These are phyloP conservation scores for Suhomyces vadensis DNA, from an alignment of 805 yeast genomes.

Conservation along the genomic window DNA sequence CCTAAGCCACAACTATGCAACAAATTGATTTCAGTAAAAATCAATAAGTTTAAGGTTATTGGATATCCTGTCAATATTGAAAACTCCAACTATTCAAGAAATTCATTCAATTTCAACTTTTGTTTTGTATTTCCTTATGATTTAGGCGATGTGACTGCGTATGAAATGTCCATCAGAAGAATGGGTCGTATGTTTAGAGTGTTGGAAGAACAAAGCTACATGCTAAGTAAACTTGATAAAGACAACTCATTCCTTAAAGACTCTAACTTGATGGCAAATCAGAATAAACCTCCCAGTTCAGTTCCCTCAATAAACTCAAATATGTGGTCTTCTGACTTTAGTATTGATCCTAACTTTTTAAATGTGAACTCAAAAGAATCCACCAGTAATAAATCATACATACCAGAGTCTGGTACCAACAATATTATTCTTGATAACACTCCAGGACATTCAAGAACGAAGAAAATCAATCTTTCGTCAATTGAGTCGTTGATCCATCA, in stretches of 20 bases:
- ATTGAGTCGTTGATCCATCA: conserved; percentile 83
- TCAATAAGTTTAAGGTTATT: conserved; percentile 66
- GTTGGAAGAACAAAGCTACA: conserved; percentile 82
- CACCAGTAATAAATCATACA: neutral
- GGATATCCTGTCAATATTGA: conserved; percentile 89
- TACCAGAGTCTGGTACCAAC: neutral
- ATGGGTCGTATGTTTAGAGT: conserved; percentile 88
- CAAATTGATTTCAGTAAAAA: conserved; percentile 70
- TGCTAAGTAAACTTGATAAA: conserved; percentile 56
- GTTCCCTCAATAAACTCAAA: neutral
- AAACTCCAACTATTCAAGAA: conserved; percentile 77
- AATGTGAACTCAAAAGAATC: neutral
- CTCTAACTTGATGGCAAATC: conserved; percentile 3
- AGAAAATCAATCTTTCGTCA: conserved; percentile 36
- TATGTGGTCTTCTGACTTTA: neutral
- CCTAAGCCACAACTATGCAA: conserved; percentile 94
- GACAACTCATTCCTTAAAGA: conserved; percentile 43
- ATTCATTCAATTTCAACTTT: conserved; percentile 89
- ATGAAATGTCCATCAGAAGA: conserved; percentile 80
- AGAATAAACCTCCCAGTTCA: neutral
- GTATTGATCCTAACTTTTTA: conserved; percentile 6
- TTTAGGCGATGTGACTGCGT: conserved; percentile 72
- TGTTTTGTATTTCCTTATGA: conserved; percentile 87
- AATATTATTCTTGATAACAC: conserved; percentile 16
- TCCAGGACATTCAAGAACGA: conserved; percentile 39